These are phyloP conservation scores for Lagerstroemia speciosa DNA, from an alignment of 345 rosid species.

Conservation along the genomic window DNA sequence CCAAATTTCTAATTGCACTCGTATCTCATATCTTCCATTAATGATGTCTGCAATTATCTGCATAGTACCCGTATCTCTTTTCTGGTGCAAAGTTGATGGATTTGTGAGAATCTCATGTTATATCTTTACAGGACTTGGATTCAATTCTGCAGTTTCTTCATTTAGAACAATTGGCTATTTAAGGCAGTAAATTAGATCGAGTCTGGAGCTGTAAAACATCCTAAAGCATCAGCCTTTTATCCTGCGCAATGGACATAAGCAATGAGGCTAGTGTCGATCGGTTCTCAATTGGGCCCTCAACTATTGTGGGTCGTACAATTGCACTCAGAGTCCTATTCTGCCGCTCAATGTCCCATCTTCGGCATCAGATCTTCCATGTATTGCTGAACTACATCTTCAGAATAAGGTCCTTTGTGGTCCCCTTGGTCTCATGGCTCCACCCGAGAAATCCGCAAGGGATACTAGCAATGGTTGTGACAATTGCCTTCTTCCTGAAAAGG, in stretches of 20 bases:
- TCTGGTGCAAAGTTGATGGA: background rate
- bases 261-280: constrained; percentile 79
- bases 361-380: constrained; percentile 37
- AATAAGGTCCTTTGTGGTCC: constrained; percentile 28
- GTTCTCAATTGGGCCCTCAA: constrained; percentile 82
- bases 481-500: constrained; percentile 77
- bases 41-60: background rate
- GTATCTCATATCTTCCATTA: background rate
- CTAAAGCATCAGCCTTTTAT: background rate
- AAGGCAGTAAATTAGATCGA: background rate
- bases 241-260: constrained; percentile 62
- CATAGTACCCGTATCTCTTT: background rate
- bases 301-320: constrained; percentile 72
- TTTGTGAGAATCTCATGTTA: background rate
- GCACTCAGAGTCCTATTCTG: constrained; percentile 81
- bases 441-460: constrained; percentile 96
- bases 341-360: constrained; percentile 58
- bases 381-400: constrained; percentile 34
- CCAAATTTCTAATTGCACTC: too few relatives aligned
- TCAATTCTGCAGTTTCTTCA: background rate
- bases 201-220: background rate
- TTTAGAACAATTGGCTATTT: background rate
- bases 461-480: constrained; percentile 74
- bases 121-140: background rate
- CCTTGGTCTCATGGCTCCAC: constrained; percentile 77